Evolutionary conservation across 2,329 filamentous ascomycete species (phyloP).

Genomic region (Fusarium denticulatum): DNA sequence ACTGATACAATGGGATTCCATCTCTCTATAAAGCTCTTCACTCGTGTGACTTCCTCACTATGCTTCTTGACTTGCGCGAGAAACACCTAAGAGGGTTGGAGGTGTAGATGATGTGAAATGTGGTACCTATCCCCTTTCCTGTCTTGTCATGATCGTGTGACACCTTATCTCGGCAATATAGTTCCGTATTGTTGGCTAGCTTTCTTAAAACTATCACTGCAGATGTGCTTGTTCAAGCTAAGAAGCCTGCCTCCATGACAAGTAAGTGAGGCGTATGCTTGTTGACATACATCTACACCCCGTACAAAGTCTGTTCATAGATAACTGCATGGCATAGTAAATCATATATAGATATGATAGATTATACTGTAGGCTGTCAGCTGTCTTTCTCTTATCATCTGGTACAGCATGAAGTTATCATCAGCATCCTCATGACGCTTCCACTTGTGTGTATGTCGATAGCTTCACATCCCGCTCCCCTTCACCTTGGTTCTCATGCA

Average conservation of each 20-base stretch:
- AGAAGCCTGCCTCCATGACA: not conserved
- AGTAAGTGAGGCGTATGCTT: not conserved
- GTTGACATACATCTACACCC: not conserved
- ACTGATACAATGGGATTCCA: not conserved
- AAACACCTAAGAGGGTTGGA: not conserved
- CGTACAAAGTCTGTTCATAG: no score
- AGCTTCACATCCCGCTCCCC: not conserved
- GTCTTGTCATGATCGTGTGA: not conserved
- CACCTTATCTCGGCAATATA: not conserved
- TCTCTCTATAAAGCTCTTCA: no score
- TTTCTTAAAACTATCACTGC: not conserved
- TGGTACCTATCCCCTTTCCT: not conserved
- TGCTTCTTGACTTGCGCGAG: not conserved
- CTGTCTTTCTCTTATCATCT: not conserved
- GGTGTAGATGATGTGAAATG: not conserved
- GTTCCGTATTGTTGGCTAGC: not conserved
- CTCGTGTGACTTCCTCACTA: not conserved
- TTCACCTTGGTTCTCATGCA: not conserved
- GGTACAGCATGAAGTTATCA: not conserved
- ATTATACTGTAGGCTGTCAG: not conserved
- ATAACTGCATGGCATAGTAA: not conserved
- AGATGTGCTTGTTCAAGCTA: not conserved
- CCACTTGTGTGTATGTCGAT: not conserved
- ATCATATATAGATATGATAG: not conserved
- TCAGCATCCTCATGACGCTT: not conserved